Evolutionary conservation across 2,329 filamentous ascomycete species (phyloP).

Genomic region (Aspergillus pseudoglaucus): DNA sequence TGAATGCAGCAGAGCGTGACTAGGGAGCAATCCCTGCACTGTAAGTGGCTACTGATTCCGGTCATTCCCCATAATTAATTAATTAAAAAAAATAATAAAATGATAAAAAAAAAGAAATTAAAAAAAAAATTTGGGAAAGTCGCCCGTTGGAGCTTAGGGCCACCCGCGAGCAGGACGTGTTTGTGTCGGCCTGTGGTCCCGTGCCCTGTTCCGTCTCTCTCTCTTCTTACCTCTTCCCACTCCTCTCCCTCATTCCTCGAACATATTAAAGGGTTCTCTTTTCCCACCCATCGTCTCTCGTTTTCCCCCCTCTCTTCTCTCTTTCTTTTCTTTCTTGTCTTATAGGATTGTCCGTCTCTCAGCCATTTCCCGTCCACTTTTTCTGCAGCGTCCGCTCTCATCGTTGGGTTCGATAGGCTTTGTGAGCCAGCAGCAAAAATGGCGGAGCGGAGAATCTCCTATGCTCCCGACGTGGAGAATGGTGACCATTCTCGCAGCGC

Average conservation of each 20-base stretch:
- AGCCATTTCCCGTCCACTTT: conserved; percentile 27
- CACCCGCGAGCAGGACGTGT: conserved; percentile 13
- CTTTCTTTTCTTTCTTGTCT: conserved; percentile 13
- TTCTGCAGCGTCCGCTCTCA: conserved; percentile 28
- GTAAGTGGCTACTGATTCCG: conserved; percentile 14
- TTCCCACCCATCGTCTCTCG: conserved; percentile 17
- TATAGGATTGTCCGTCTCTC: conserved; percentile 36
- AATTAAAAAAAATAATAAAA: conserved; percentile 3
- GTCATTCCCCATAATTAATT: conserved; percentile 4
- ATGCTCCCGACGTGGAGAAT: conserved; percentile 39
- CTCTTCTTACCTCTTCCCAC: conserved; percentile 20
- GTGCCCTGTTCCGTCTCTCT: conserved; percentile 16
- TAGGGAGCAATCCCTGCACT: not conserved
- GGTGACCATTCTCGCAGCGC: conserved; percentile 30
- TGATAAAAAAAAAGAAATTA: conserved; percentile 16
- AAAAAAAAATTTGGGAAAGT: conserved; percentile 22
- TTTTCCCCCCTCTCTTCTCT: conserved; percentile 10
- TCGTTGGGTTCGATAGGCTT: conserved; percentile 31
- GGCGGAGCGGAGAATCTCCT: conserved; percentile 41
- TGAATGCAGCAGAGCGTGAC: not conserved
- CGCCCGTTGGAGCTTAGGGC: conserved; percentile 20
- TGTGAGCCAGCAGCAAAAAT: conserved; percentile 36
- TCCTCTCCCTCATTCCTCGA: conserved; percentile 18
- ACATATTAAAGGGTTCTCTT: conserved; percentile 32
- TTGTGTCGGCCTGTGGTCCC: conserved; percentile 24